These are phyloP conservation scores for Ascochyta rabiei DNA, from an alignment of 2,329 filamentous ascomycete genomes.

Conservation along the genomic window DNA sequence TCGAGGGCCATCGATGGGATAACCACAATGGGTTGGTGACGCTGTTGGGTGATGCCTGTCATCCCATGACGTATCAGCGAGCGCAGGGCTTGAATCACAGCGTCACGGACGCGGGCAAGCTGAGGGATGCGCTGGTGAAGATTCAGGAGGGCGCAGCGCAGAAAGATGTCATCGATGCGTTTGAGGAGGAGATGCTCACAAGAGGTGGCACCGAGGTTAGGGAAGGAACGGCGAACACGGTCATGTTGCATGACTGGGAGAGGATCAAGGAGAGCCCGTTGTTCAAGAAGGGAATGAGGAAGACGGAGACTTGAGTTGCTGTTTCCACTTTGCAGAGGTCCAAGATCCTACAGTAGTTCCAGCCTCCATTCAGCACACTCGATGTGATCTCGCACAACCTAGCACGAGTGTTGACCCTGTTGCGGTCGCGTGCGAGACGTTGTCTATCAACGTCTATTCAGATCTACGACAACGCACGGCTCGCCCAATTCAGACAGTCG, in stretches of 20 bases:
- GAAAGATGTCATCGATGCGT: conserved; percentile 43
- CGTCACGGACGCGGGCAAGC: conserved; percentile 51
- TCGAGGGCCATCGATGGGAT: conserved; percentile 41
- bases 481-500: no score
- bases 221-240: conserved; percentile 42
- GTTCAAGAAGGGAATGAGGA: conserved; percentile 42
- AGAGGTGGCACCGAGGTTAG: conserved; percentile 43
- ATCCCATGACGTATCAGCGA: conserved; percentile 53
- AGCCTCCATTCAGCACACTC: no score
- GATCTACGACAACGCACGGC: no score
- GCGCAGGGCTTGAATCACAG: conserved; percentile 59
- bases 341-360: no score
- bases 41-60: conserved; percentile 49
- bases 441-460: no score
- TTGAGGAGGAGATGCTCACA: conserved; percentile 55
- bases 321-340: no score
- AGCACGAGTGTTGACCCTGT: no score
- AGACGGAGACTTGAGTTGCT: conserved; percentile 11
- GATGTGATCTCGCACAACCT: no score
- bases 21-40: conserved; percentile 45
- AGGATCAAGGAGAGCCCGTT: conserved; percentile 43
- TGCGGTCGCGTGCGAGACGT: no score
- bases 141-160: conserved; percentile 31
- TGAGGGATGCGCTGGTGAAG: conserved; percentile 43
- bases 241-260: conserved; percentile 47